Percentiles rank a stretch among this genome's conserved stretches.
Evolutionary conservation across 2,329 filamentous ascomycete genomes (phyloP).

Genomic region (Cordyceps cicadae): DNA sequence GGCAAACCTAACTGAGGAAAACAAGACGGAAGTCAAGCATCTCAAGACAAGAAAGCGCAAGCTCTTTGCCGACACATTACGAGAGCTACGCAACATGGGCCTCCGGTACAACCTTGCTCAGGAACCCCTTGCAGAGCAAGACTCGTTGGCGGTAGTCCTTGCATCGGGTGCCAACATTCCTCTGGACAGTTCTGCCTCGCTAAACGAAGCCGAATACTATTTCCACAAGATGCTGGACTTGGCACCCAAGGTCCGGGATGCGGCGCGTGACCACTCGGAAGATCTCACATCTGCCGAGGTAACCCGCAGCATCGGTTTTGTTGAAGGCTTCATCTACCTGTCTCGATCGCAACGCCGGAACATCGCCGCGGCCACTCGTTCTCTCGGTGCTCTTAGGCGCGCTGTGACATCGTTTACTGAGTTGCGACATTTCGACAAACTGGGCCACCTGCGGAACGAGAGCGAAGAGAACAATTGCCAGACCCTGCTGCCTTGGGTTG

Average conservation of each 20-base stretch:
- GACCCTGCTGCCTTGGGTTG: slow-evolving; percentile 49
- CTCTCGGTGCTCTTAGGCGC: slow-evolving; percentile 31
- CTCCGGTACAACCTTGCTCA: slow-evolving; percentile 74
- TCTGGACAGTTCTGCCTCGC: slow-evolving; percentile 17
- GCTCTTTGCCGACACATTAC: slow-evolving; percentile 81
- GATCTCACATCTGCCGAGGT: slow-evolving; percentile 79
- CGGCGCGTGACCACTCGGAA: slow-evolving; percentile 66
- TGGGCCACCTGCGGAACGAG: slow-evolving; percentile 24
- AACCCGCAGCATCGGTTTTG: slow-evolving; percentile 66
- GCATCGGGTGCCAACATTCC: slow-evolving; percentile 42
- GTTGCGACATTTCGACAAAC: slow-evolving; percentile 12
- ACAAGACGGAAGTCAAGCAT: slow-evolving; percentile 75
- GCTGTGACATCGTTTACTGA: slow-evolving; percentile 27
- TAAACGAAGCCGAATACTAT: slow-evolving; percentile 52
- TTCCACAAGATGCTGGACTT: slow-evolving; percentile 74
- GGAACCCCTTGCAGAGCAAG: slow-evolving; percentile 64
- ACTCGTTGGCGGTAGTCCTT: slow-evolving; percentile 61
- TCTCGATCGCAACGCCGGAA: slow-evolving; percentile 50
- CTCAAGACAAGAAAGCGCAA: slow-evolving; percentile 86
- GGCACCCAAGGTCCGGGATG: slow-evolving; percentile 57
- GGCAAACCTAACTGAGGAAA: slow-evolving; percentile 71
- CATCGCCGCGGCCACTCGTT: slow-evolving; percentile 33
- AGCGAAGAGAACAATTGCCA: slow-evolving; percentile 19
- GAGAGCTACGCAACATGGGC: slow-evolving; percentile 78
- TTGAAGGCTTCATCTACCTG: slow-evolving; percentile 78